Evolutionary conservation across 2,329 filamentous ascomycete genomes (phyloP), one percentile per base, ranked within the genome.

Genomic region (Diplodia intermedia): DNA sequence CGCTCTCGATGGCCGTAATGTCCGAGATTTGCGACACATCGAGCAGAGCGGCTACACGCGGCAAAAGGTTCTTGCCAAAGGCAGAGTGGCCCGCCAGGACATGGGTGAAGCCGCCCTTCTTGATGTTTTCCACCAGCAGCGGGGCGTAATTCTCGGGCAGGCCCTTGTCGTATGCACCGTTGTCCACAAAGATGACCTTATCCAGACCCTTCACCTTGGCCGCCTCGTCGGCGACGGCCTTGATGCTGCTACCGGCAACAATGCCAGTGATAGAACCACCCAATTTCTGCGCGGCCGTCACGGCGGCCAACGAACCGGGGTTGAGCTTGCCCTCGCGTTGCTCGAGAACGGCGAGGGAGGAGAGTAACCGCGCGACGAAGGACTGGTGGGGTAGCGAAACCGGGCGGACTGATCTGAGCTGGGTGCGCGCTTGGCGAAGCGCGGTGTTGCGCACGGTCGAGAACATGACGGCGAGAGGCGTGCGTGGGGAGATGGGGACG

Each of bases 21-120:
- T 99, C 95, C 54, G 94, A 97, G 70, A 99, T 89, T 78, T 97
- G 94, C 82, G 97, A 94, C 43, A 90, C 89, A 79, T 99, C 95
- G 69, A 99, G 86, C 67, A 99, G 84, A 23, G 95, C 95, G 23
- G 95, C 93, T 18, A 97, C 91, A 70, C 95, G 90, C 49, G 95
- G 95, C 81, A 99, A 85, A 55, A 99, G 80, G 80, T 91, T 96
- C 88, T 99, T 99, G 76, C 95, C 95, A 81, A 99, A 99, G 0
- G 95, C 93, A 29, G 94, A 95, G 83, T 98, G 93, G 67, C 91
- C 90, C 49, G 91, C 91, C 75, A 99, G 86, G 71, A 99, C 87
- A 78, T 99, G 95, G 70, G 94, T 97, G 80, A 93, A 98, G 69
- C 90, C 92, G 69, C 92, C 94, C 79, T 95, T 95, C 83, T 97